Base-by-base conservation (phyloP, 352 stramenopile genomes). In the Peronosclerospora sorghi region DNA sequence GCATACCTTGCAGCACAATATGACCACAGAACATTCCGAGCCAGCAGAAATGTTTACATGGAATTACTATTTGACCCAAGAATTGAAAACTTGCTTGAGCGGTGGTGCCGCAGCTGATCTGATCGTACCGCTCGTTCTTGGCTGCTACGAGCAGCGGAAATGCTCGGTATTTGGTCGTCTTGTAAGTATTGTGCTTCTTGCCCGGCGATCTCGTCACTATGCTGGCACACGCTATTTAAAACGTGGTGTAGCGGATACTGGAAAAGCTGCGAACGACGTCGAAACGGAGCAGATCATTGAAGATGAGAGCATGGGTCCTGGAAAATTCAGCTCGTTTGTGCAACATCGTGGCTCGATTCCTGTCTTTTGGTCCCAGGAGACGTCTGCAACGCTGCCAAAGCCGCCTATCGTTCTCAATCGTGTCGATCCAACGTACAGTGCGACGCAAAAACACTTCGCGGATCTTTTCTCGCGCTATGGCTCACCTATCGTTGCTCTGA, bases 311-410 rank as follows among this genome's bases (percentile, higher is more conserved):
- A 95, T 68, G 83, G 77, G 77, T 1, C 89, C 65, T 38, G 90
- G 72, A 13, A 95, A 95, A 14, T 98, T 98, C 55, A 97, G 85
- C 14, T 95, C 84, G 2, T 98, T 95, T 53, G 76, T 99, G 30
- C 96, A 99, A 65, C 91, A 99, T 39, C 86, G 97, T 24, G 96
- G 96, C 4, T 98, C 91, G 2, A 99, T 99, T 61, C 97, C 97
- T n/a, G 97, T 97, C 0, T 99, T 97, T 59, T 99, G 97, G 97
- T 97, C 93, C 0, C 97, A 99, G 63, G 95, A 99, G 51, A 97
- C 87, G 4, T 97, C 78, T 24, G 91, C 98, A 5, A 98, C 95
- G 5, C 83, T 98, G 35, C 96, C 96, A 1, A 99, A 99, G 56
- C 96, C 96, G 2, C 95, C 95, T 0, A 99, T 99, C 32, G 83